A percentile compares a stretch with the other conserved stretches of the same genome.
Evolutionary conservation across 345 rosid species (phyloP).

Genomic region (Erodium maritimum): DNA sequence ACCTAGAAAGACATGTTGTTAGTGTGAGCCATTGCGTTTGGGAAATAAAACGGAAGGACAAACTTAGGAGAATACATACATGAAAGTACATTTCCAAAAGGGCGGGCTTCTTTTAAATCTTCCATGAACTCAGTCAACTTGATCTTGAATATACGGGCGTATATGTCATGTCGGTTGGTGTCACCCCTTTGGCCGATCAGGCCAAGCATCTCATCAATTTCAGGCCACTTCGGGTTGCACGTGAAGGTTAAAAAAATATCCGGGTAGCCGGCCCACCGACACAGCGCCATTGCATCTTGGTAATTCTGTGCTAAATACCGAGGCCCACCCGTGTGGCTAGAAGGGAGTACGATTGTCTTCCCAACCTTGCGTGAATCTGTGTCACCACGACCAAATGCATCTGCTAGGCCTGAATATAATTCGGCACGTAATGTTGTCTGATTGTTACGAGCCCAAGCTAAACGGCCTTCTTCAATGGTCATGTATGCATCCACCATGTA

Average conservation of each 20-base stretch:
- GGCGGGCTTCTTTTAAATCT: background rate
- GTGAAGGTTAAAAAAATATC: conserved; percentile 9
- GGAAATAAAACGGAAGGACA: too few species aligned
- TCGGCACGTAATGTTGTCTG: background rate
- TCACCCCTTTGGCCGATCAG: background rate
- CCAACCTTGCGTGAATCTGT: background rate
- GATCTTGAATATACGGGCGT: background rate
- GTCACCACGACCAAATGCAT: conserved; percentile 4
- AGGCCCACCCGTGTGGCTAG: background rate
- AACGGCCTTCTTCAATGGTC: background rate
- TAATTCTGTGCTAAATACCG: conserved; percentile 3
- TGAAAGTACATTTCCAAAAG: background rate
- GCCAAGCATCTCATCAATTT: background rate
- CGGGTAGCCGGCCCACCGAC: conserved; percentile 4
- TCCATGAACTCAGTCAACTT: background rate
- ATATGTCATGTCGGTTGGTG: background rate
- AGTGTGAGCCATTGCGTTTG: background rate
- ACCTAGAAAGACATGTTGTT: background rate
- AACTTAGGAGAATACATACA: background rate
- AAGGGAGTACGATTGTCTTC: background rate
- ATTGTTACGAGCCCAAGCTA: background rate
- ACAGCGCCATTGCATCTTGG: conserved; percentile 15
- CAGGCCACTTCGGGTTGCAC: conserved; percentile 8
- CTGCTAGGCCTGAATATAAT: background rate
- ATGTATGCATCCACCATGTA: background rate